These are phyloP conservation scores for Mallotus repandus DNA, from an alignment of 441 rosid species.

Conservation along the genomic window DNA sequence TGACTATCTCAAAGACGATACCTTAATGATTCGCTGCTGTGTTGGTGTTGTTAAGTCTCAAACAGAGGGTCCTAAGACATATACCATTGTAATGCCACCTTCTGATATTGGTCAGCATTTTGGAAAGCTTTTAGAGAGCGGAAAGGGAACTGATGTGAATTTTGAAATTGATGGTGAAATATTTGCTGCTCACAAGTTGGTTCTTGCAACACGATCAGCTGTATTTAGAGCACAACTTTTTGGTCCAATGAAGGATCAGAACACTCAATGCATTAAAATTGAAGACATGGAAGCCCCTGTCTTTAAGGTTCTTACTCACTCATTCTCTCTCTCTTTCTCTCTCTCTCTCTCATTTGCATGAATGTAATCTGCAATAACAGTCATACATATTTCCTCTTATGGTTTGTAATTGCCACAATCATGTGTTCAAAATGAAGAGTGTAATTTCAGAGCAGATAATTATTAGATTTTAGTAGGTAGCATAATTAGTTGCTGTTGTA, in stretches of 20 bases:
- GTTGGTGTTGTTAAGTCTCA: slow-evolving; percentile 93
- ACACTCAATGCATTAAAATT: slow-evolving; percentile 61
- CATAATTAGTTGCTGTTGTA: background rate
- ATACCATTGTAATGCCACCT: slow-evolving; percentile 62
- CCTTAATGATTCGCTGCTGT: slow-evolving; percentile 71
- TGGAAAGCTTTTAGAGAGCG: slow-evolving; percentile 77
- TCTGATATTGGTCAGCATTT: slow-evolving; percentile 76
- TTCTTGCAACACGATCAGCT: slow-evolving; percentile 94
- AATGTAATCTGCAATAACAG: background rate
- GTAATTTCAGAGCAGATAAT: background rate
- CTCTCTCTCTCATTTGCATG: background rate
- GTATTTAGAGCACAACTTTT: slow-evolving; percentile 96
- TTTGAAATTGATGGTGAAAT: slow-evolving; percentile 79
- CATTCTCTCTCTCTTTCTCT: slow-evolving; percentile 12
- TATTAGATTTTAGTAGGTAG: background rate
- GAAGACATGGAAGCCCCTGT: slow-evolving; percentile 86
- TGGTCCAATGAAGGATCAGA: slow-evolving; percentile 91
- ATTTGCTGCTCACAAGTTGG: slow-evolving; percentile 82
- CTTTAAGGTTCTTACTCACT: slow-evolving; percentile 64
- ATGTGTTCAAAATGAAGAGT: background rate
- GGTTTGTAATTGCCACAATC: background rate
- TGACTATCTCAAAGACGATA: slow-evolving; percentile 80
- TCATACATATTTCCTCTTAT: background rate
- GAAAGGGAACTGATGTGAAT: slow-evolving; percentile 69
- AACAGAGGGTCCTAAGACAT: slow-evolving; percentile 87